Conservation (phyloP, 441 rosid species). For the Pelargonium australe region DNA sequence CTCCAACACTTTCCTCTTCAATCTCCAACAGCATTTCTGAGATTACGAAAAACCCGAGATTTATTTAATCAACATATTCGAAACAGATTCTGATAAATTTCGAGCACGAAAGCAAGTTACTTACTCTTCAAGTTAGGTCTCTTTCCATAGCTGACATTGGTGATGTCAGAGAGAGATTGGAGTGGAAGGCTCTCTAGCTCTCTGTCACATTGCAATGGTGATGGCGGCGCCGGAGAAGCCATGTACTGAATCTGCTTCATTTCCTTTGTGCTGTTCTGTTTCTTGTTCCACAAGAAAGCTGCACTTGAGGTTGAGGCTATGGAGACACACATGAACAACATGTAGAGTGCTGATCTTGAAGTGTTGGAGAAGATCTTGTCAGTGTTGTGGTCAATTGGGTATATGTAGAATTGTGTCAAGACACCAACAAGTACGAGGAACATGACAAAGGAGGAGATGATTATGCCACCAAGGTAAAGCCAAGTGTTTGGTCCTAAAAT, state of each 20-base stretch:
- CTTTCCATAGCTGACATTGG: conserved; percentile 48
- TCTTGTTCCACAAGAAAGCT: conserved; percentile 56
- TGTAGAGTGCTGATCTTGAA: conserved; percentile 28
- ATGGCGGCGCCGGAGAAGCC: conserved; percentile 24
- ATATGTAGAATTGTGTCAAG: conserved; percentile 45
- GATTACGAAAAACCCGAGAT: neutral
- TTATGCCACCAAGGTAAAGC: conserved; percentile 64
- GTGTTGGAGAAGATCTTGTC: conserved; percentile 25
- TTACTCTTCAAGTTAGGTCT: conserved; percentile 65
- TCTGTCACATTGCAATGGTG: conserved; percentile 23
- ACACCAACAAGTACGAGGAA: conserved; percentile 57
- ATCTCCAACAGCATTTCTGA: conserved; percentile 39
- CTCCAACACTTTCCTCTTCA: conserved; percentile 54
- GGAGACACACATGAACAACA: conserved; percentile 38
- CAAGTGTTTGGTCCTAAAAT: conserved; percentile 66
- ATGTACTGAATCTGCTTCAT: conserved; percentile 21
- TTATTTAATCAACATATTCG: neutral
- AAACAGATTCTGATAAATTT: neutral
- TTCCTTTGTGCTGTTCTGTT: conserved; percentile 25
- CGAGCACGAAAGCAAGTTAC: neutral
- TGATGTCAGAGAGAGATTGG: conserved; percentile 40
- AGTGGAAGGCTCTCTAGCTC: conserved; percentile 59
- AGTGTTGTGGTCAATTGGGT: conserved; percentile 49
- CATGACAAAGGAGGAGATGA: conserved; percentile 53
- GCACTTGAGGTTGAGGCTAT: conserved; percentile 42